A percentile compares a stretch with the other conserved stretches of the same genome.
These are phyloP conservation scores for Cryphonectria carpinicola DNA, from an alignment of 2,329 filamentous ascomycete species.

Conservation along the genomic window DNA sequence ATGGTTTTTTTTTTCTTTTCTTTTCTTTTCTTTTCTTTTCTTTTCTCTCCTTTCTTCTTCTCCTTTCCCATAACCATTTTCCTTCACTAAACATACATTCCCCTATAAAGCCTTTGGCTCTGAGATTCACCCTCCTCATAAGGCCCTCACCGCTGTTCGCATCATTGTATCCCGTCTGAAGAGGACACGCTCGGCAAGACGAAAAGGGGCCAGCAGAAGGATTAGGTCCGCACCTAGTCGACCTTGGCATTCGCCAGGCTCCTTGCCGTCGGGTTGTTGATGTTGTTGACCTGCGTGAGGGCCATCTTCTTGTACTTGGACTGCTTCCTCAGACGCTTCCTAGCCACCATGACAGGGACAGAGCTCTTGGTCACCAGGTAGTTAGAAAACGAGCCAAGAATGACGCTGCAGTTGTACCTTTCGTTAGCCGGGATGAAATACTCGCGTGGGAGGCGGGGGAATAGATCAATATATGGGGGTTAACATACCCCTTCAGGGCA, in stretches of 20 bases:
- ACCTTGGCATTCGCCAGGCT: conserved; percentile 75
- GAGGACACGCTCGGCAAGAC: background rate
- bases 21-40: background rate
- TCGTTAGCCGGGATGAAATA: conserved; percentile 37
- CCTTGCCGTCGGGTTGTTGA: conserved; percentile 69
- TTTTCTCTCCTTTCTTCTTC: too few species aligned
- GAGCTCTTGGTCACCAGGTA: conserved; percentile 97
- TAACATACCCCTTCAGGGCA: conserved; percentile 83
- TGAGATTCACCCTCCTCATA: background rate
- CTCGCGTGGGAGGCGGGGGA: background rate
- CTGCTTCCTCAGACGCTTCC: conserved; percentile 87
- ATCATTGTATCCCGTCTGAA: background rate
- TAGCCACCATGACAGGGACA: conserved; percentile 95
- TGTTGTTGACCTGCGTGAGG: conserved; percentile 78
- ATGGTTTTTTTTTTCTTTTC: background rate
- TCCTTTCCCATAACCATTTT: background rate
- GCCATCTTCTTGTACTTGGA: conserved; percentile 76
- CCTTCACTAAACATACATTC: background rate
- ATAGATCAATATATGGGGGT: conserved; percentile 1
- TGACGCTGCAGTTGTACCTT: conserved; percentile 62
- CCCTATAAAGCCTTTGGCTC: background rate
- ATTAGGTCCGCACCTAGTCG: conserved; percentile 54
- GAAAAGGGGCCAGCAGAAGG: background rate
- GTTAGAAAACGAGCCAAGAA: conserved; percentile 95
- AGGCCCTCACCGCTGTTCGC: background rate